phyloP scores from a whole-genome alignment of 345 rosid genomes.

The Gossypium rotundifolium region DNA sequence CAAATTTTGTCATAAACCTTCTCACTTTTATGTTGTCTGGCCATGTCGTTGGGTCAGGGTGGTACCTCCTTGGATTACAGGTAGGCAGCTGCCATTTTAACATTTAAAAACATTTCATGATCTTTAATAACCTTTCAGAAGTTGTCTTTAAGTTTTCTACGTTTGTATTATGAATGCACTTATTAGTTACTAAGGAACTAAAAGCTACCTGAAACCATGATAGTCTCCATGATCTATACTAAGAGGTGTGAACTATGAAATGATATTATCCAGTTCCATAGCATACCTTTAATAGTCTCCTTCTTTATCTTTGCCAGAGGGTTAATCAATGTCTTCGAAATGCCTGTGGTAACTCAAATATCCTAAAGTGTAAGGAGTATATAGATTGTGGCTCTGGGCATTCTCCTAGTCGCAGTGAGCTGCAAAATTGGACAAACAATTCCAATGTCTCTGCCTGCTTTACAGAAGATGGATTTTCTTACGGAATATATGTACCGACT shows the following conservation, averaged over 20 bases:
- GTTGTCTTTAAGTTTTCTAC: background rate
- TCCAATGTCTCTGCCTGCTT: conserved; percentile 47
- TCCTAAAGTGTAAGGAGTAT: conserved; percentile 17
- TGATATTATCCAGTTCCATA: background rate
- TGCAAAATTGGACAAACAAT: conserved; percentile 32
- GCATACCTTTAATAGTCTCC: background rate
- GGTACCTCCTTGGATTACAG: conserved; percentile 91
- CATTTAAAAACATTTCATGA: background rate
- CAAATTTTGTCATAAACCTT: conserved; percentile 75
- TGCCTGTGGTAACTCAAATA: conserved; percentile 35
- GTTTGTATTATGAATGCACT: background rate
- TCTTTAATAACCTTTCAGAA: background rate
- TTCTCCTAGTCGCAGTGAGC: rapidly evolving
- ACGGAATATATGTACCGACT: conserved; percentile 53
- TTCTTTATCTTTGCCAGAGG: conserved; percentile 45
- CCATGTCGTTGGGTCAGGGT: conserved; percentile 73
- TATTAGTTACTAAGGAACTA: background rate
- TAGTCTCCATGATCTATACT: background rate
- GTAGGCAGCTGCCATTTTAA: conserved; percentile 25
- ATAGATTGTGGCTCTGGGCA: conserved; percentile 60
- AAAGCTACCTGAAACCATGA: background rate
- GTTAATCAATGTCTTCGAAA: conserved; percentile 76
- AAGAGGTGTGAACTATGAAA: background rate
- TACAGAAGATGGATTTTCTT: conserved; percentile 25
- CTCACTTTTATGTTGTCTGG: conserved; percentile 67